These are phyloP conservation scores for Penicillium italicum DNA, from an alignment of 2,329 filamentous ascomycete genomes.

Conservation along the genomic window DNA sequence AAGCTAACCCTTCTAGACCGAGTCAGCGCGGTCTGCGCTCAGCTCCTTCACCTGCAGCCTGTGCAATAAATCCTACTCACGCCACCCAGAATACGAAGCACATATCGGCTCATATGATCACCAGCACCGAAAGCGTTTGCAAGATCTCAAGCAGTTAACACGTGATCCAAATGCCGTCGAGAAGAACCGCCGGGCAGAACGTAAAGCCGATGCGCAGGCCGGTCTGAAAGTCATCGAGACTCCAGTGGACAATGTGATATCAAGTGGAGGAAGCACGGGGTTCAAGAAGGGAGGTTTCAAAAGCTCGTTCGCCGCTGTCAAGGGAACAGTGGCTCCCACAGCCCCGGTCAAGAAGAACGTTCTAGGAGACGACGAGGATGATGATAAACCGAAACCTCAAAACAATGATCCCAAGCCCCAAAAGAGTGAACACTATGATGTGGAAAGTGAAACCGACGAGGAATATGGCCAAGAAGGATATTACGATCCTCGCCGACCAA, in stretches of 20 bases:
- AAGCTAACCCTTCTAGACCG: conserved; percentile 41
- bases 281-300: conserved; percentile 85
- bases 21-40: conserved; percentile 68
- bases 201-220: conserved; percentile 43
- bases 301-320: conserved; percentile 63
- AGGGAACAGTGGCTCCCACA: conserved; percentile 30
- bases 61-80: conserved; percentile 89
- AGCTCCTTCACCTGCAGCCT: conserved; percentile 80
- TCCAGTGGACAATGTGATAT: conserved; percentile 20
- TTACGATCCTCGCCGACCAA: conserved; percentile 53
- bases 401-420: conserved; percentile 8
- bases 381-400: conserved; percentile 25
- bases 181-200: conserved; percentile 42
- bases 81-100: conserved; percentile 93
- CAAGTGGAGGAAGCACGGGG: conserved; percentile 26
- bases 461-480: conserved; percentile 52
- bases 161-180: conserved; percentile 43
- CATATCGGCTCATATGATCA: conserved; percentile 95
- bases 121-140: conserved; percentile 72
- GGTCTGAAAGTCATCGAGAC: conserved; percentile 39
- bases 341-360: conserved; percentile 41
- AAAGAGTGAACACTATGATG: conserved; percentile 43
- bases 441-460: conserved; percentile 68
- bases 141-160: conserved; percentile 47
- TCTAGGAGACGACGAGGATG: conserved; percentile 41